A percentile compares a stretch with the other conserved stretches of the same genome.
phyloP scores from a whole-genome alignment of 805 yeast species.

The Candida orba region DNA sequence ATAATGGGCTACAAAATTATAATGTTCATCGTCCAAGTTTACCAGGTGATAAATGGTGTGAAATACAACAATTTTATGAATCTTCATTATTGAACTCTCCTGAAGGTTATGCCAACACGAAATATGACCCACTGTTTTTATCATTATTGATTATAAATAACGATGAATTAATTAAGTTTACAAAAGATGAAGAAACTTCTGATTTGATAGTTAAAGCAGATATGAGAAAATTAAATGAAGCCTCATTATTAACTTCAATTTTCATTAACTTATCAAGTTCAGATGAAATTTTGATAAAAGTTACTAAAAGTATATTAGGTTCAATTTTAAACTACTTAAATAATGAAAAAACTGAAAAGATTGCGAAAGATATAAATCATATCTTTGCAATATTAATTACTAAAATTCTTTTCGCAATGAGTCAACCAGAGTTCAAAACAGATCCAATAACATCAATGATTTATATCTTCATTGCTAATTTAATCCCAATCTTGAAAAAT shows the following conservation, averaged over 20 bases:
- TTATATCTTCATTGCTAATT: constrained; percentile 47
- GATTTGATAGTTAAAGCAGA: constrained; percentile 33
- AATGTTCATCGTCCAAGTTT: constrained; percentile 22
- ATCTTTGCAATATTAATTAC: constrained; percentile 47
- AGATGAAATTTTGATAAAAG: constrained; percentile 22
- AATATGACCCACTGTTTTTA: constrained; percentile 69
- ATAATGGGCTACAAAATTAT: constrained; percentile 38
- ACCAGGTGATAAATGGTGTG: constrained; percentile 26
- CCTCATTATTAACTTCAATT: constrained; percentile 45
- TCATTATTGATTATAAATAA: constrained; percentile 55
- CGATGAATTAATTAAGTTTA: constrained; percentile 46
- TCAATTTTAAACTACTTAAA: constrained; percentile 38
- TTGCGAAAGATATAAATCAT: constrained; percentile 46
- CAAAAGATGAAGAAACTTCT: constrained; percentile 24
- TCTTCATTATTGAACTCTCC: constrained; percentile 14
- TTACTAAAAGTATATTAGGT: constrained; percentile 37
- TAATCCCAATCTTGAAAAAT: constrained; percentile 50
- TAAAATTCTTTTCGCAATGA: constrained; percentile 31
- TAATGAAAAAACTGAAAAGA: constrained; percentile 26
- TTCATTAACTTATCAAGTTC: constrained; percentile 39
- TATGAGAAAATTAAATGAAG: constrained; percentile 48
- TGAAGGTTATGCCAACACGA: constrained; percentile 21
- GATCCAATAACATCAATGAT: constrained; percentile 37
- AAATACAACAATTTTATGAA: constrained; percentile 25
- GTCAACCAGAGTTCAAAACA: constrained; percentile 10